These are phyloP conservation scores for Nicotiana knightiana DNA, from an alignment of 257 asterid genomes.

Conservation along the genomic window DNA sequence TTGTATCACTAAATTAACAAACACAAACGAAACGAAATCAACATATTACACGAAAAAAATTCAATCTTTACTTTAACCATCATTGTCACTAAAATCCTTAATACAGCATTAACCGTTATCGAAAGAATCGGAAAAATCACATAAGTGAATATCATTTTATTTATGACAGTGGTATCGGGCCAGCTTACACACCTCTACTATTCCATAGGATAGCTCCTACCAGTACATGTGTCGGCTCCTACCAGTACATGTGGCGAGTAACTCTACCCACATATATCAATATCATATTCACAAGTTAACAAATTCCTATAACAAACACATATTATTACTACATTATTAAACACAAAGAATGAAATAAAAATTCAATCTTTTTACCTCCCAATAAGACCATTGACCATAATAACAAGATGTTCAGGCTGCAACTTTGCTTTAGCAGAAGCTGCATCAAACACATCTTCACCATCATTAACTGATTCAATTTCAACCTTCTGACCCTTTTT, in stretches of 20 bases:
- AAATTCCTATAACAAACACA: not conserved
- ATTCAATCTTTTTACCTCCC: slow-evolving; percentile 46
- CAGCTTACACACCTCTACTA: too few relatives aligned
- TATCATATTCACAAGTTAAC: not conserved
- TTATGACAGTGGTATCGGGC: not conserved
- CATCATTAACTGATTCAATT: slow-evolving; percentile 51
- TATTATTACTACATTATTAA: not conserved
- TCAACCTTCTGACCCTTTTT: slow-evolving; percentile 50
- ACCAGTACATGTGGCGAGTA: too few relatives aligned
- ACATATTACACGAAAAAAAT: not conserved
- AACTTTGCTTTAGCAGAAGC: slow-evolving; percentile 44
- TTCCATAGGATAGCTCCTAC: too few relatives aligned
- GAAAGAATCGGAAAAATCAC: not conserved
- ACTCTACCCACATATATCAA: too few relatives aligned
- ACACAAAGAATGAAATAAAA: not conserved
- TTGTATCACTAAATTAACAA: not conserved
- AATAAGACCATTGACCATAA: slow-evolving; percentile 81
- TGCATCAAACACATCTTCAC: slow-evolving; percentile 64
- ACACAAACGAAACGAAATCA: not conserved
- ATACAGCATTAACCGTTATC: not conserved
- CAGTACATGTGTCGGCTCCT: too few relatives aligned
- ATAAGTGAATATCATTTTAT: not conserved
- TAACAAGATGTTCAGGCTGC: slow-evolving; percentile 70
- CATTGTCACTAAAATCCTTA: not conserved
- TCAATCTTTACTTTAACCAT: not conserved